Conservation (phyloP, 2,329 filamentous ascomycete species). For the Hypoxylon sp. region DNA sequence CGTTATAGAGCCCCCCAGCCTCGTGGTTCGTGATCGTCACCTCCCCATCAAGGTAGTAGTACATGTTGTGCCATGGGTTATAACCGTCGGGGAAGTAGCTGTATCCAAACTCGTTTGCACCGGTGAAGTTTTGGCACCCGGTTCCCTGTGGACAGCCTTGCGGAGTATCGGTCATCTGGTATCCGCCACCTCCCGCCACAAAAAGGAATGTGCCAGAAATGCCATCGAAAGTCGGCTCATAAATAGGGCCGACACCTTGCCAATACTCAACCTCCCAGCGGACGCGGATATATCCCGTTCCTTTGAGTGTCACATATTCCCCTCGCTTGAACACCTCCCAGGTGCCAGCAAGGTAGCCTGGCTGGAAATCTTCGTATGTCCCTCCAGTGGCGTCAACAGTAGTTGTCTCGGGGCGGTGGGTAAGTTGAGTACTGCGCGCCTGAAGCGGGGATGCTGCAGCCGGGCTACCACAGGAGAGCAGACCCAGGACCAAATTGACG, state of each 20-base stretch:
- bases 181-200: slow-evolving; percentile 20
- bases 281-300: slow-evolving; percentile 25
- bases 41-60: slow-evolving; percentile 27
- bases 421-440: not conserved
- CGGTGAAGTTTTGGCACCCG: slow-evolving; percentile 19
- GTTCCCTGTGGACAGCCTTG: slow-evolving; percentile 12
- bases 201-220: slow-evolving; percentile 13
- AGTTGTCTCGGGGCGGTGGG: slow-evolving; percentile 6
- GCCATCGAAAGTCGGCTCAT: slow-evolving; percentile 8
- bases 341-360: slow-evolving; percentile 9
- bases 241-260: slow-evolving; percentile 13
- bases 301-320: slow-evolving; percentile 18
- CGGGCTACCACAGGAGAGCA: not conserved
- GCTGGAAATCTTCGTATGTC: slow-evolving; percentile 4
- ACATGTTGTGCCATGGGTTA: slow-evolving; percentile 25
- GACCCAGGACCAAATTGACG: not conserved
- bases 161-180: slow-evolving; percentile 14
- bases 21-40: slow-evolving; percentile 23
- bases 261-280: slow-evolving; percentile 33
- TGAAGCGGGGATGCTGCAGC: not conserved
- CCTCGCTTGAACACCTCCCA: slow-evolving; percentile 20
- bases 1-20: slow-evolving; percentile 23
- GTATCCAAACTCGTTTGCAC: slow-evolving; percentile 16
- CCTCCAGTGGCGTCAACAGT: slow-evolving; percentile 4
- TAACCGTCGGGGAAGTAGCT: slow-evolving; percentile 10